These are phyloP conservation scores for Pseudogymnoascus sp. DNA, from an alignment of 2,329 filamentous ascomycete genomes.

Conservation along the genomic window DNA sequence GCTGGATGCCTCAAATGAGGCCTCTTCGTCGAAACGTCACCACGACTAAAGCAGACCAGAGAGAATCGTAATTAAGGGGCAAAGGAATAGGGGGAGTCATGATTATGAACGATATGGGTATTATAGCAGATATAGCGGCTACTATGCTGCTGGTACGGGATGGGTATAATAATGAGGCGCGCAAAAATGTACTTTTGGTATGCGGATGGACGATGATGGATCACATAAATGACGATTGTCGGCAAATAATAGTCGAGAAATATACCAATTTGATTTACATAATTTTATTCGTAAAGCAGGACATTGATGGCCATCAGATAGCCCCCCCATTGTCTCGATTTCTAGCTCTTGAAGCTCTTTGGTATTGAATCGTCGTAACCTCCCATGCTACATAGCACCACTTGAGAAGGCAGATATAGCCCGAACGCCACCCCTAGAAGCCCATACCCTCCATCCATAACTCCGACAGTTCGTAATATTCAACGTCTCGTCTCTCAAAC, in stretches of 20 bases:
- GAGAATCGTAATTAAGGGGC: neutral
- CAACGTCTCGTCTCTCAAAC: neutral
- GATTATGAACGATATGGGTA: neutral
- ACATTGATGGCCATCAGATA: neutral
- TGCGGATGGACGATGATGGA: neutral
- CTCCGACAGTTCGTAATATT: neutral
- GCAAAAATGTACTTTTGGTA: neutral
- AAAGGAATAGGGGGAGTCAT: neutral
- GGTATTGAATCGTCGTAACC: neutral
- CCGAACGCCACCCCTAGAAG: neutral
- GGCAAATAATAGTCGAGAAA: neutral
- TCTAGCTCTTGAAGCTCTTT: neutral
- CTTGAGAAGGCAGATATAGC: neutral
- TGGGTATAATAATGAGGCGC: neutral
- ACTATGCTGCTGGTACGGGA: neutral
- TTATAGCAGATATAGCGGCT: neutral
- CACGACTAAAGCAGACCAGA: neutral
- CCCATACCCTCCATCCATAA: neutral
- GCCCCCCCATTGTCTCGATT: neutral
- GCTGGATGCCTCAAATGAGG: neutral
- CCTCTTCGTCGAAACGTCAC: neutral
- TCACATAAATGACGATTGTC: constrained; percentile 1
- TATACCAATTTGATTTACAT: constrained; percentile 4
- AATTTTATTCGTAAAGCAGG: neutral
- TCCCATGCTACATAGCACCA: neutral